Evolutionary conservation across 2,329 filamentous ascomycete species (phyloP), one percentile per base, ranked within the genome.

Genomic region (Penicillium corylophilum): DNA sequence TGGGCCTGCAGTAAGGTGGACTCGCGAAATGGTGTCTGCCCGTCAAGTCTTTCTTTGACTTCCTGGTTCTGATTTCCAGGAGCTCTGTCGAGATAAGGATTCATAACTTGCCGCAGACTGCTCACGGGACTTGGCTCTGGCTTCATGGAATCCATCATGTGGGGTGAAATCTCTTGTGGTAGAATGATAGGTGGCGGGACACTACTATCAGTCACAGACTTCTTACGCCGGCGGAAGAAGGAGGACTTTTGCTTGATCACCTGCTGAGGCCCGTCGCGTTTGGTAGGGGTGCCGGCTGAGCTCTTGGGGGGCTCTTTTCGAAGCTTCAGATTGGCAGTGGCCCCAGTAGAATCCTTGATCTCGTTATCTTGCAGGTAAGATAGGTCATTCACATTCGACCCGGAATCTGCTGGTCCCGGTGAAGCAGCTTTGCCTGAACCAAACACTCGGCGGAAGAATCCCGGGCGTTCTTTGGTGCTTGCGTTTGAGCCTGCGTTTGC

Each of bases 361-460:
- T 70, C 64, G 18, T 57, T 60, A 6, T 68, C 66, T 41, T 59
- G 63, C 22, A 56, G 22, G 6, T 61, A 55, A n/a, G 61, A 49
- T 22, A 46, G 12, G 24, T 69, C 67, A 42, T 48, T 56, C 36
- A 42, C 53, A 52, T 51, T 49, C 48, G 46, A 50, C 13, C 15
- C 43, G 35, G 56, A 35, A 9, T 66, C 67, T 28, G 60, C 52
- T 13, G 57, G 53, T n/a, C 44, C 53, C 15, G 57, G 47, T n/a
- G 64, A 54, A 57, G 69, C 78, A 44, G 74, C 81, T 66, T 81
- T 88, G 31, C 88, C 84, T 9, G 86, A 88, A 35, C 88, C 89
- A 76, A 97, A 97, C 35, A 97, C 89, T 57, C 93, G 85, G 63
- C 90, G 85, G 77, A 97, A 97, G 77, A 99, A 97, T 18, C 94